These are phyloP conservation scores for Plasmodium gonderi DNA, from an alignment of 169 alveolate genomes.

Conservation along the genomic window DNA sequence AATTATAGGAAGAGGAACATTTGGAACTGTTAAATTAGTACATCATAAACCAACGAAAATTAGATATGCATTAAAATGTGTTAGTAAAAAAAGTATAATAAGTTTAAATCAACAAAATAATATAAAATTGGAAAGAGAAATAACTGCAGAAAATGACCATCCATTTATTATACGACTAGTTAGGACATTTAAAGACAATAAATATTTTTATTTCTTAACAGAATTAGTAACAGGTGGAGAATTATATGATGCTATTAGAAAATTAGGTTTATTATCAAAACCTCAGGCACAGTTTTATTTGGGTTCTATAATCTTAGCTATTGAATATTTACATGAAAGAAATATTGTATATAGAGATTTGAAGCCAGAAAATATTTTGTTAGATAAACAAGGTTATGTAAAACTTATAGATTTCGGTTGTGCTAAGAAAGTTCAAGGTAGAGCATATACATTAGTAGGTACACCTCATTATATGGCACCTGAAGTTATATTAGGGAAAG, in stretches of 20 bases:
- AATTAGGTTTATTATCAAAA: constrained; percentile 89
- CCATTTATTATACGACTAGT: constrained; percentile 93
- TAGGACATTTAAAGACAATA: constrained; percentile 92
- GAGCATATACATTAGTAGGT: constrained; percentile 95
- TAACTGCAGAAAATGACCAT: constrained; percentile 95
- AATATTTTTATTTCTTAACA: constrained; percentile 91
- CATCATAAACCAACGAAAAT: constrained; percentile 85
- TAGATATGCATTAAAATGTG: constrained; percentile 93
- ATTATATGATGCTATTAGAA: constrained; percentile 93
- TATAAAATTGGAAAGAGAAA: constrained; percentile 92
- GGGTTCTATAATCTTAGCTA: constrained; percentile 91
- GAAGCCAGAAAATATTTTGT: constrained; percentile 97
- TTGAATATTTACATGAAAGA: constrained; percentile 94
- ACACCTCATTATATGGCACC: constrained; percentile 98
- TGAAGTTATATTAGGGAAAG: constrained; percentile 94
- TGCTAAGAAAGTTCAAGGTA: constrained; percentile 93
- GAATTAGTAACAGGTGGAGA: constrained; percentile 96
- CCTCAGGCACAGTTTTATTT: constrained; percentile 93
- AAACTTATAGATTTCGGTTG: constrained; percentile 97
- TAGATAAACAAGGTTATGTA: constrained; percentile 96
- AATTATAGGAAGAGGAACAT: constrained; percentile 92
- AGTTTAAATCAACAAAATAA: constrained; percentile 89
- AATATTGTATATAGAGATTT: constrained; percentile 95
- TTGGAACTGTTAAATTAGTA: constrained; percentile 93
- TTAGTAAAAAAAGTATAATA: constrained; percentile 85